Evolutionary conservation across 768 basidiomycete species (phyloP), one percentile per base, ranked within the genome.

Genomic region (Hygrophoropsis aurantiaca): DNA sequence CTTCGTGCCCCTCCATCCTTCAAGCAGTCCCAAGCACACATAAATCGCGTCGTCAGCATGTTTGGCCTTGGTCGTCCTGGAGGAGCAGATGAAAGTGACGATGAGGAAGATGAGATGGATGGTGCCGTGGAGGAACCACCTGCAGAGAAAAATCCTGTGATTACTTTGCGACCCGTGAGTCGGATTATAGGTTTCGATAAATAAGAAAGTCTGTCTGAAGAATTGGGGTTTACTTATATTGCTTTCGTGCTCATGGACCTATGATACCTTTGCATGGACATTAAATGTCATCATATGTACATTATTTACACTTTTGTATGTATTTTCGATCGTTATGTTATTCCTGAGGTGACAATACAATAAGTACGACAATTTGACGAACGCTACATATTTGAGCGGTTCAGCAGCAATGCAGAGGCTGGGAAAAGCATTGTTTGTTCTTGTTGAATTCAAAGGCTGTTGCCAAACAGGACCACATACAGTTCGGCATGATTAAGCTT

Each of bases 51-150:
- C 2, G 73, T 84, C 53, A 86, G 84, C 54, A 80, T 86, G 66
- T 77, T 85, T 43, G 81, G 82, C 2, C 54, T 79, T 11, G 78
- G 78, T 30, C 74, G 78, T 44, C 64, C 75, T 27, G 66, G 78
- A 20, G 60, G 74, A 44, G 66, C 72, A 19, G 77, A 80, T 2
- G 85, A 85, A 53, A 85, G 84, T 54, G 84, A 83, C 35, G 79
- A 74, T 4, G 71, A 69, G 38, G 78, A 74, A 43, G 77, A 78
- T 44, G 72, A 79, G 47, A 58, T 73, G 49, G 80, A 77, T 49
- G 72, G 74, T 34, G 67, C 68, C 23, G 59, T 65, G 2, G 71
- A 73, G 44, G 61, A 66, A 35, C 66, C 53, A 21, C 58, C 64
- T 19, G 59, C 54, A 33, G 71, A 74, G 52, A 76, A 77, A 47